A percentile compares a stretch with the other conserved stretches of the same genome.
Conservation (phyloP, 805 yeast species). For the Naumovozyma baii region DNA sequence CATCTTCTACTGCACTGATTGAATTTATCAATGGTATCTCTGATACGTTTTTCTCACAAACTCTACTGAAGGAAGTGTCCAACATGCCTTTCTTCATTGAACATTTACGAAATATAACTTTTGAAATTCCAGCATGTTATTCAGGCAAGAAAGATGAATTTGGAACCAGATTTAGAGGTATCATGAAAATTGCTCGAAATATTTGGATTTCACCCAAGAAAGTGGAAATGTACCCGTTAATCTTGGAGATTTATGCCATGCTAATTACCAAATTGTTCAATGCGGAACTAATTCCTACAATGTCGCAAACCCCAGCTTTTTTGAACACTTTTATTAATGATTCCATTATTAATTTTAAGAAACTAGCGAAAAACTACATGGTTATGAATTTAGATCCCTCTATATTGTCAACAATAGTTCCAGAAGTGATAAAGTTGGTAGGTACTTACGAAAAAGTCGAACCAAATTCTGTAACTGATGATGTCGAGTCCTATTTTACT, state of each 20-base stretch:
- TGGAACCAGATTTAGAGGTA: constrained; percentile 22
- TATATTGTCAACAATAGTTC: constrained; percentile 16
- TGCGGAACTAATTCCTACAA: constrained; percentile 15
- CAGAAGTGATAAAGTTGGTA: constrained; percentile 23
- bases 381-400: constrained; percentile 22
- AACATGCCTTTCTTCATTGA: constrained; percentile 28
- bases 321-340: constrained; percentile 6
- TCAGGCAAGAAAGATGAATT: background rate
- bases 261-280: constrained; percentile 32
- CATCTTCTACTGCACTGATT: constrained; percentile 8
- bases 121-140: background rate
- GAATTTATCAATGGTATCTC: constrained; percentile 26
- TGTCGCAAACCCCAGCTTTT: constrained; percentile 17
- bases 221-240: constrained; percentile 17
- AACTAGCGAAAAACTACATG: constrained; percentile 17
- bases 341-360: constrained; percentile 18
- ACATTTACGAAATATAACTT: background rate
- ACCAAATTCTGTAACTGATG: background rate
- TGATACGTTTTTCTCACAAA: constrained; percentile 17
- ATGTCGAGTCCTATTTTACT: background rate
- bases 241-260: constrained; percentile 28
- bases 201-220: constrained; percentile 26
- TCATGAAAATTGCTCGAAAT: constrained; percentile 25
- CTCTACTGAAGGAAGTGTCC: constrained; percentile 16
- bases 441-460: constrained; percentile 2